Evolutionary conservation across 2,329 filamentous ascomycete genomes (phyloP), one percentile per base, ranked within the genome.

Genomic region (Trichoderma koningii): DNA sequence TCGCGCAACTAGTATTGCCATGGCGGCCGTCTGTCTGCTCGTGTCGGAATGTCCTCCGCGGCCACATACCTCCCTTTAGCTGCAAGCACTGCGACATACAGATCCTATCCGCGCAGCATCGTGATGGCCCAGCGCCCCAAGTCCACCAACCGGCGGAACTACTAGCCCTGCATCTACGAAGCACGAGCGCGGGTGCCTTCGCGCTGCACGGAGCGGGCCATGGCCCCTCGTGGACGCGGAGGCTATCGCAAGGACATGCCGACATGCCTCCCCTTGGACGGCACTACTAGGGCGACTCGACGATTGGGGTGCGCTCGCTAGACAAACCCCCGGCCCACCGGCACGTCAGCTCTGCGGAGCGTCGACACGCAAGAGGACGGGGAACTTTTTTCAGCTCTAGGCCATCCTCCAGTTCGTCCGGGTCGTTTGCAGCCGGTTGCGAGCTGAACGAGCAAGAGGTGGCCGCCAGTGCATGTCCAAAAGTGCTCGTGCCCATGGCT

Each of bases 211-310:
- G 63, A 30, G 55, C 63, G 63, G 63, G 55, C 53, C 53, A 65
- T 60, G 63, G 47, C 63, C 63, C 63, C 63, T 65, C 63, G 63
- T 65, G 63, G 63, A 65, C 55, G 44, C 63, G 47, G 53, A 60
- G 45, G 47, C 51, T 28, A 47, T 45, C 38, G 9, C 56, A 42
- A 38, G 34, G 34, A 38, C 34, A 38, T 38, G 7, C 34, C 34
- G 34, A 47, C 53, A 41, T 45, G 21, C 21, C 30, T 55, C 48
- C 48, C 52, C 38, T 55, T 47, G 60, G 51, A 56, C 38, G 14
- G 53, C 61, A 47, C 53, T 57, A 56, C n/a, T n/a, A n/a, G n/a
- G n/a, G 28, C 3, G 10, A 2, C 34, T 38, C 34, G 34, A 38
- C 34, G 44, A 64, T 45, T 26, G 51, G 62, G 15, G 62, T 59